These are phyloP conservation scores for Croton laevigatus DNA, from an alignment of 441 rosid genomes.

Conservation along the genomic window DNA sequence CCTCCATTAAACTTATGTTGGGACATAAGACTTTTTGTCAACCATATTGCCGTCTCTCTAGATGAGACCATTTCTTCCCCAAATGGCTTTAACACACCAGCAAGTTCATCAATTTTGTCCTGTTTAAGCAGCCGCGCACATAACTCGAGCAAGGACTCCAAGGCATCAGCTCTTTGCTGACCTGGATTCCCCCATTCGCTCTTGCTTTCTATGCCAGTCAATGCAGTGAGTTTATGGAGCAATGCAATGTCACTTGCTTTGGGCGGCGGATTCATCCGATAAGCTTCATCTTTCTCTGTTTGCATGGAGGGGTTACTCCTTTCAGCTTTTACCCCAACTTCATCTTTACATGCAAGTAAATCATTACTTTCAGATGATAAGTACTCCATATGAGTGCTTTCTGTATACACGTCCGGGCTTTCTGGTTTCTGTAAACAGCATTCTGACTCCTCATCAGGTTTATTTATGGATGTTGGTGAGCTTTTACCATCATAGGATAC, in stretches of 20 bases:
- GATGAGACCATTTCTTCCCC: constrained; percentile 94
- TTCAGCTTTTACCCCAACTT: constrained; percentile 27
- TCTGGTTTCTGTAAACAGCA: constrained; percentile 28
- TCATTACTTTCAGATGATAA: constrained; percentile 33
- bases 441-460: constrained; percentile 31
- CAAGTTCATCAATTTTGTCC: constrained; percentile 79
- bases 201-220: constrained; percentile 44
- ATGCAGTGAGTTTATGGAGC: constrained; percentile 48
- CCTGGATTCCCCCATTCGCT: constrained; percentile 47
- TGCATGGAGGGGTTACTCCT: constrained; percentile 16
- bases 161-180: constrained; percentile 80
- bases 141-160: constrained; percentile 85
- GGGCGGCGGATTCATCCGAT: constrained; percentile 30
- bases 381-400: constrained; percentile 29
- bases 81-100: constrained; percentile 83
- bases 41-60: constrained; percentile 96
- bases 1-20: constrained; percentile 55
- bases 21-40: constrained; percentile 85
- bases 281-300: constrained; percentile 35
- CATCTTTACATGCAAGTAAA: constrained; percentile 24
- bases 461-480: constrained; percentile 25
- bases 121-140: constrained; percentile 87
- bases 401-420: constrained; percentile 29
- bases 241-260: constrained; percentile 51
- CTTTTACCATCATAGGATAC: constrained; percentile 29